Conservation (phyloP, 768 basidiomycete species). For the Saitozyma podzolica region DNA sequence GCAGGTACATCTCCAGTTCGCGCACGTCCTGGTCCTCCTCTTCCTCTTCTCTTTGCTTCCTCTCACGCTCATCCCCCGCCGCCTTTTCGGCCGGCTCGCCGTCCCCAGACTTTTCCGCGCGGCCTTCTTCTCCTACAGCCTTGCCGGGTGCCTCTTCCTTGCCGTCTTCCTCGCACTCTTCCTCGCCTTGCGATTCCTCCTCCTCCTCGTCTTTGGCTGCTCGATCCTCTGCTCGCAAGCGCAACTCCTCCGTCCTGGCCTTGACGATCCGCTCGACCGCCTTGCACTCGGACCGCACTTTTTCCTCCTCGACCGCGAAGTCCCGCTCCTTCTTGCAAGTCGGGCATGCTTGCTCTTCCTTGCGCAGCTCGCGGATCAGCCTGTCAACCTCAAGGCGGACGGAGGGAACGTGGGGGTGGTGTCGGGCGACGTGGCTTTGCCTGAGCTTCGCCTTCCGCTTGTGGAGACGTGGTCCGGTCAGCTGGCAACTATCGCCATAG, state of each 20-base stretch:
- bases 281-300: background rate
- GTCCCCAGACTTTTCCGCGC: background rate
- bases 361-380: background rate
- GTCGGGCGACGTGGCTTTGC: too few species aligned
- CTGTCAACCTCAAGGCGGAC: background rate
- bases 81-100: background rate
- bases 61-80: background rate
- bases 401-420: too few species aligned
- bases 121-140: too few species aligned
- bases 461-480: too few species aligned
- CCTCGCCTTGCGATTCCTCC: slow-evolving; percentile 1
- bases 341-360: background rate
- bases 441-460: too few species aligned
- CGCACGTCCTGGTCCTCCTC: too few species aligned
- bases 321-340: background rate
- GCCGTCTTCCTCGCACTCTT: too few species aligned
- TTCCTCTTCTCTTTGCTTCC: slow-evolving; percentile 8
- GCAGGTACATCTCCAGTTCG: slow-evolving; percentile 24
- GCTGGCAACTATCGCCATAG: too few species aligned
- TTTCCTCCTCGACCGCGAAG: background rate
- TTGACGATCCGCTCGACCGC: background rate
- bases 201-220: background rate
- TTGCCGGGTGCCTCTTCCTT: too few species aligned
- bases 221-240: too few species aligned
- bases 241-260: too few species aligned